Percentiles rank a stretch among this genome's conserved stretches.
These are phyloP conservation scores for Blastosporella zonata DNA, from an alignment of 1,284 basidiomycete species.

Conservation along the genomic window DNA sequence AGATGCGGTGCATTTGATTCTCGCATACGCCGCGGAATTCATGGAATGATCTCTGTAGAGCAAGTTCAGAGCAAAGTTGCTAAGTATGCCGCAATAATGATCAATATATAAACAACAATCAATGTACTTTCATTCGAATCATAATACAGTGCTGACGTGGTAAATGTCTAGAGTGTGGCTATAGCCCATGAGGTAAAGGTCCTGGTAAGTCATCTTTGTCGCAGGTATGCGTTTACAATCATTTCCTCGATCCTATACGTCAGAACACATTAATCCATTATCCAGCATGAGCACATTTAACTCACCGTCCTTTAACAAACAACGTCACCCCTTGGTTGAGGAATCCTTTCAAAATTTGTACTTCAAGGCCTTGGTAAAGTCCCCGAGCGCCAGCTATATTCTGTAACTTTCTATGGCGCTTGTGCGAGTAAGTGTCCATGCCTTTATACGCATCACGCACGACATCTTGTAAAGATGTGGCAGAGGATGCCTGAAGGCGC, in stretches of 20 bases:
- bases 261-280: background rate
- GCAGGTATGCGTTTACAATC: constrained; percentile 34
- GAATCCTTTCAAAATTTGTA: constrained; percentile 53
- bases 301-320: constrained; percentile 51
- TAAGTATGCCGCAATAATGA: too few species aligned
- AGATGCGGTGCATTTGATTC: too few species aligned
- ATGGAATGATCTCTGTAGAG: too few species aligned
- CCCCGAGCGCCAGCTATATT: constrained; percentile 33
- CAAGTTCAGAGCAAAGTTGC: too few species aligned
- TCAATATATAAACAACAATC: too few species aligned
- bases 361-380: constrained; percentile 51
- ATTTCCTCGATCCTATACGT: constrained; percentile 35
- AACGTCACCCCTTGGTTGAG: constrained; percentile 56
- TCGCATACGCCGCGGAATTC: too few species aligned
- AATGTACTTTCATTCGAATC: too few species aligned
- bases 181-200: too few species aligned
- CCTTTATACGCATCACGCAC: constrained; percentile 32
- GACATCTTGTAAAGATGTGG: constrained; percentile 24
- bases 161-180: too few species aligned
- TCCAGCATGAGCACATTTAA: background rate
- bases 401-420: constrained; percentile 19
- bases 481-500: constrained; percentile 41
- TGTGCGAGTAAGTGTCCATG: constrained; percentile 9
- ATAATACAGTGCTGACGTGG: too few species aligned
- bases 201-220: constrained; percentile 1